These are phyloP conservation scores for Pseudovirgaria hyperparasitica DNA, from an alignment of 2,329 filamentous ascomycete genomes.

Conservation along the genomic window DNA sequence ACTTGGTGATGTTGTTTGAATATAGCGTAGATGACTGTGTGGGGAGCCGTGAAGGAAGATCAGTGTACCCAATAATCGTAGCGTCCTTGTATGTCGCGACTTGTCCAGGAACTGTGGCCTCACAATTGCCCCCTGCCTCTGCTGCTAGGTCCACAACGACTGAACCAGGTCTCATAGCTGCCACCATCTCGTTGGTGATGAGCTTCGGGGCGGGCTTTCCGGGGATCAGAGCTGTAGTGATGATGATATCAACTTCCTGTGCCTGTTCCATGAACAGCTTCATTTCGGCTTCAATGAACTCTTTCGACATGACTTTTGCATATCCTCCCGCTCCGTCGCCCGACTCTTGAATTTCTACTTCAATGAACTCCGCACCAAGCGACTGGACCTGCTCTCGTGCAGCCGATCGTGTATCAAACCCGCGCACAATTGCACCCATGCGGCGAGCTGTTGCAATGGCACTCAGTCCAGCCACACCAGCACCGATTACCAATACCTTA, in stretches of 20 bases:
- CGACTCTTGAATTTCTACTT: slow-evolving; percentile 75
- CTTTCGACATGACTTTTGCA: slow-evolving; percentile 87
- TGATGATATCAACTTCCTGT: slow-evolving; percentile 79
- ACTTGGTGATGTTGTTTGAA: slow-evolving; percentile 88
- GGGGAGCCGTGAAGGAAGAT: slow-evolving; percentile 72
- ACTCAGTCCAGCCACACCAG: slow-evolving; percentile 77
- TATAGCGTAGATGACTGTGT: slow-evolving; percentile 85
- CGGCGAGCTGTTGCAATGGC: slow-evolving; percentile 78
- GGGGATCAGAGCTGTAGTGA: slow-evolving; percentile 85
- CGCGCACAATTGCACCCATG: slow-evolving; percentile 78
- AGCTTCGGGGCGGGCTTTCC: slow-evolving; percentile 72
- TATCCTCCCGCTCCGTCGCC: slow-evolving; percentile 77
- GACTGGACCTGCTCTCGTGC: slow-evolving; percentile 84
- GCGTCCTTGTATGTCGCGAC: slow-evolving; percentile 61
- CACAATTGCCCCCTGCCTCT: slow-evolving; percentile 80
- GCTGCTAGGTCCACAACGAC: slow-evolving; percentile 81
- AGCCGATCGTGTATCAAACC: slow-evolving; percentile 83
- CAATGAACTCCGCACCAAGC: slow-evolving; percentile 77
- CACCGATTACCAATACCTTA: slow-evolving; percentile 82
- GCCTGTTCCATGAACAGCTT: slow-evolving; percentile 82
- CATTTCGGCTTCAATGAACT: slow-evolving; percentile 89
- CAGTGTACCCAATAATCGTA: slow-evolving; percentile 79
- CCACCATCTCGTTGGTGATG: slow-evolving; percentile 68
- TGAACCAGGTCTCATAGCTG: slow-evolving; percentile 80
- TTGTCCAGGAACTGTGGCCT: slow-evolving; percentile 64